Base-by-base conservation (phyloP, 768 basidiomycete genomes). In the Hygrocybe coccinea region DNA sequence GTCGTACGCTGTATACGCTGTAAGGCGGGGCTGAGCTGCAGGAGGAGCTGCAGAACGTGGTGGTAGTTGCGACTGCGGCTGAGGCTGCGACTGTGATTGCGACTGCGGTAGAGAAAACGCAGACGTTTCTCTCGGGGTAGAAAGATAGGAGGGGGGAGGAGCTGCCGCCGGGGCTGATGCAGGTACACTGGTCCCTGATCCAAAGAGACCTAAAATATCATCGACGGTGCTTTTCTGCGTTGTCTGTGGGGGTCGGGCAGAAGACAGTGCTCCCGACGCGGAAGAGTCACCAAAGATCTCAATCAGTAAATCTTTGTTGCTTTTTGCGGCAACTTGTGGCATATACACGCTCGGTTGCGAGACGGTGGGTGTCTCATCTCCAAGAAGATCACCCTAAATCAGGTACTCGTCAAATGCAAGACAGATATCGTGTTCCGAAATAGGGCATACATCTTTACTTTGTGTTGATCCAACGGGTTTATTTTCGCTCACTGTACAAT, bases 401-500 rank as follows among this genome's bases (percentile, higher is more conserved):
- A 29, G 35, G 49, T 43, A 24, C 47, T 15, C 55, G 45, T 37
- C 5, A 53, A 53, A 53, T 55, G 22, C 55, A 17, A 36, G 21
- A 45, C 50, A 25, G 5, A 41, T 15, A 47, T 19, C 5, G 33
- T 38, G 15, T 11, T 15, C 14, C n/a, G 11, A 33, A 37, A 14
- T 39, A 19, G 66, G 2, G 21, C 79, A 22, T 62, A 87, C 87
- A 57, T 93, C 91, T 70, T 85, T 80, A 14, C 83, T 79, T 64
- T 83, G 78, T 1, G 93, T 91, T 1, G 94, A 94, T 3, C 95
- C 97, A 29, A 99, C 97, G 35, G 91, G 90, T 65, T 94, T 92
- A 66, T 93, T 91, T 72, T 99, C 95, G 71, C 92, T 95, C 51
- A 94, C 93, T 95, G 61, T 19, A 47, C 7, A 57, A 37, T 24